phyloP scores from a whole-genome alignment of 768 basidiomycete genomes.

The Termitomyces sp. region DNA sequence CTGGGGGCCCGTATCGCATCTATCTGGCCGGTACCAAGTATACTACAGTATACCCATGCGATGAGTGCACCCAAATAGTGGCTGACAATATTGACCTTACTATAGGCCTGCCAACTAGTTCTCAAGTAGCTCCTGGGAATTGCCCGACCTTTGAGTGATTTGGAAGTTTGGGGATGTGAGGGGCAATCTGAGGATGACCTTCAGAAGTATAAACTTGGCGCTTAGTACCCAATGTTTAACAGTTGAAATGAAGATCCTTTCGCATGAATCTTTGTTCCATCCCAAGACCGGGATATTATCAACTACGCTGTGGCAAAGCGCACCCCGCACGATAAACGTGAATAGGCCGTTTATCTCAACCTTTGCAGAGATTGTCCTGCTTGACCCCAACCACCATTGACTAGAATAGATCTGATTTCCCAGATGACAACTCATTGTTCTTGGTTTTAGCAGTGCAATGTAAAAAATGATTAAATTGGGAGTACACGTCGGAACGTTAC shows the following conservation, averaged over 20 bases:
- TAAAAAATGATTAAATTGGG: not conserved
- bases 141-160: too few relatives aligned
- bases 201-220: not conserved
- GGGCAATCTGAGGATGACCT: not conserved
- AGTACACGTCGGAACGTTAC: constrained; percentile 7
- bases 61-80: not conserved
- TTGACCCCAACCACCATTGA: not conserved
- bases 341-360: not conserved
- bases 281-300: not conserved
- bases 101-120: not conserved
- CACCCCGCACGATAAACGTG: not conserved
- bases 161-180: not conserved
- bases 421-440: not conserved
- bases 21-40: too few relatives aligned
- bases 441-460: not conserved
- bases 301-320: not conserved
- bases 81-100: not conserved
- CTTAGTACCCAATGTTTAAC: too few relatives aligned
- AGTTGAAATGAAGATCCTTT: not conserved
- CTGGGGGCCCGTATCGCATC: too few relatives aligned
- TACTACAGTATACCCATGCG: too few relatives aligned
- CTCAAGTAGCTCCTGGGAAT: too few relatives aligned
- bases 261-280: not conserved
- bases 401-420: not conserved
- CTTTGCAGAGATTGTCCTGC: not conserved